These are phyloP conservation scores for Blastobotrys parvus DNA, from an alignment of 805 yeast species.

Conservation along the genomic window DNA sequence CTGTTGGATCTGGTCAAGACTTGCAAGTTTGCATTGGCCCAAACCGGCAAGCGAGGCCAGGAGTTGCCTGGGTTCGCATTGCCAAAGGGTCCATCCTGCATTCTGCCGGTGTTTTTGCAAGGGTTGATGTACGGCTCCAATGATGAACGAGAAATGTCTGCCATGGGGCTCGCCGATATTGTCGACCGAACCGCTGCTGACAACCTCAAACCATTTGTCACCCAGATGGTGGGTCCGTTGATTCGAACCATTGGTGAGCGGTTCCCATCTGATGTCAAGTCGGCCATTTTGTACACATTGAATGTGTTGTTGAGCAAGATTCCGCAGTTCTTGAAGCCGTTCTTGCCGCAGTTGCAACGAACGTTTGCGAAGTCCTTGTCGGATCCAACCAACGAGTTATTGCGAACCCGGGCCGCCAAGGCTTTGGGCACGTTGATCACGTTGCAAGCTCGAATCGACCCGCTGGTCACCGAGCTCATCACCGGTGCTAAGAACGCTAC, in stretches of 20 bases:
- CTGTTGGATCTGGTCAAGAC: conserved; percentile 74
- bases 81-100: conserved; percentile 76
- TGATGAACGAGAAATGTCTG: conserved; percentile 78
- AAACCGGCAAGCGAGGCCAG: conserved; percentile 49
- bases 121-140: conserved; percentile 90
- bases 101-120: conserved; percentile 85
- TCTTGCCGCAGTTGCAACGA: conserved; percentile 94
- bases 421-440: conserved; percentile 84
- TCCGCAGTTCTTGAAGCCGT: conserved; percentile 88
- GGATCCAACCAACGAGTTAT: conserved; percentile 62
- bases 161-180: conserved; percentile 80
- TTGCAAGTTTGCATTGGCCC: conserved; percentile 61
- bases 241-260: conserved; percentile 98
- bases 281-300: conserved; percentile 85
- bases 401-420: conserved; percentile 78
- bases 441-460: conserved; percentile 90
- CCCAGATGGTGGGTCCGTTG: conserved; percentile 92
- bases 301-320: conserved; percentile 70
- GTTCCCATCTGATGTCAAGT: conserved; percentile 81
- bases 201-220: conserved; percentile 72
- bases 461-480: conserved; percentile 76
- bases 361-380: conserved; percentile 88
- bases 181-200: conserved; percentile 74
- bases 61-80: conserved; percentile 63
- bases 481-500: conserved; percentile 56